Evolutionary conservation across 2,329 filamentous ascomycete species (phyloP), one percentile per base, ranked within the genome.

Genomic region (Lachnellula occidentalis): DNA sequence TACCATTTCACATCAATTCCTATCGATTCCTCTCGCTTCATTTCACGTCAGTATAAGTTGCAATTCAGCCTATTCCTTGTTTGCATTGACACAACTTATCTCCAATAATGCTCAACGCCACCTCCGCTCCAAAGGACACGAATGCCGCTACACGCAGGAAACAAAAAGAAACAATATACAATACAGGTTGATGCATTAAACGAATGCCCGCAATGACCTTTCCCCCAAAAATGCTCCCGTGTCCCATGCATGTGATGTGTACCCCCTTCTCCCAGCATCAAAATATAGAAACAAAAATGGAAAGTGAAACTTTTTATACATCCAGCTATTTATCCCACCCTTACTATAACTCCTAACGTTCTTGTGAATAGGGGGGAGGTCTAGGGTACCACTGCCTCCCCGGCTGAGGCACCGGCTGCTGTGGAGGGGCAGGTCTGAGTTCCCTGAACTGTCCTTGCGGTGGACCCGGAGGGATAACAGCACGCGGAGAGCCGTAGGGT

Each of bases 381-480:
- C n/a, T 17, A 17, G n/a, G n/a, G 17, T 17, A 43, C 41, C 41
- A 43, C 41, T 12, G n/a, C 21, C 19, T 49, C 34, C 15, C 31
- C 34, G 24, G 48, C 34, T 19, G 45, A 21, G 51, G 54, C 8
- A 46, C 50, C 5, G 42, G 42, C 22, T 47, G 47, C 45, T 55
- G 52, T 27, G 59, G 57, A 43, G 58, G 59, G 15, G 61, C 57
- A 34, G 61, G 61, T 48, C 57, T 48, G 2, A 63, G 43, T 24
- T 60, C 56, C 14, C 61, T 45, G 21, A 54, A 58, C 37, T 47
- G 19, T 14, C 50, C 48, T 8, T 36, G 45, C 34, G 47, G 27
- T 47, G 27, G 22, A 42, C 36, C 15, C 17, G 47, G 52, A 17
- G 52, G 52, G 15, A 53, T 50, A 36, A 55, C 48, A 36, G 48